Percentiles rank a stretch among this genome's conserved stretches.
Evolutionary conservation across 1,284 basidiomycete species (phyloP).

Genomic region (Chondrostereum purpureum): DNA sequence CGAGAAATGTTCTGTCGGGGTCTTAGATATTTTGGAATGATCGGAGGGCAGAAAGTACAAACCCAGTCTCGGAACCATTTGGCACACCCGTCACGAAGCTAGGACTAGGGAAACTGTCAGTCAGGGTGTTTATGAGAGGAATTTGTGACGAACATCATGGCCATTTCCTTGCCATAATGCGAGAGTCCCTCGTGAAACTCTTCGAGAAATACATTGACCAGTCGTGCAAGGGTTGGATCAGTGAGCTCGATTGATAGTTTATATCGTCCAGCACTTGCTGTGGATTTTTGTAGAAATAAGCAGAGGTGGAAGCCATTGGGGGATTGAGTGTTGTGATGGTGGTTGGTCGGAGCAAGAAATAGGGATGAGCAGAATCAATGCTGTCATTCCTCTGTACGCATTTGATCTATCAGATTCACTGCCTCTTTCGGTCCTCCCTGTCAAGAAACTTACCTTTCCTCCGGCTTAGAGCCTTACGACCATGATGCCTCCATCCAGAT

Average conservation of each 20-base stretch:
- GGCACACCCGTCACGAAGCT: slow-evolving; percentile 89
- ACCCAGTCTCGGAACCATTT: slow-evolving; percentile 88
- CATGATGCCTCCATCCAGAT: background rate
- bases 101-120: slow-evolving; percentile 43
- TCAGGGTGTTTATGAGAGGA: slow-evolving; percentile 2
- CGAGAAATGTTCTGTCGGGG: slow-evolving; percentile 90
- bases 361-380: background rate
- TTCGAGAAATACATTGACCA: slow-evolving; percentile 73
- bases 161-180: slow-evolving; percentile 73
- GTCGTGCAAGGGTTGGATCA: slow-evolving; percentile 53
- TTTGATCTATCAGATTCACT: slow-evolving; percentile 1
- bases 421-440: background rate
- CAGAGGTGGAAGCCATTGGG: slow-evolving; percentile 19
- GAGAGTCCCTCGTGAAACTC: slow-evolving; percentile 72
- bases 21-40: slow-evolving; percentile 9
- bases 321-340: no score
- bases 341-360: background rate
- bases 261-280: slow-evolving; percentile 43
- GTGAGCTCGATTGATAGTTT: slow-evolving; percentile 60
- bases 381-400: background rate
- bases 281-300: slow-evolving; percentile 14
- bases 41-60: slow-evolving; percentile 28
- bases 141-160: slow-evolving; percentile 71
- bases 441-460: background rate
- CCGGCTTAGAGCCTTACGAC: background rate